Conservation (phyloP, 2,329 filamentous ascomycete species). For the Fusarium graminum region DNA sequence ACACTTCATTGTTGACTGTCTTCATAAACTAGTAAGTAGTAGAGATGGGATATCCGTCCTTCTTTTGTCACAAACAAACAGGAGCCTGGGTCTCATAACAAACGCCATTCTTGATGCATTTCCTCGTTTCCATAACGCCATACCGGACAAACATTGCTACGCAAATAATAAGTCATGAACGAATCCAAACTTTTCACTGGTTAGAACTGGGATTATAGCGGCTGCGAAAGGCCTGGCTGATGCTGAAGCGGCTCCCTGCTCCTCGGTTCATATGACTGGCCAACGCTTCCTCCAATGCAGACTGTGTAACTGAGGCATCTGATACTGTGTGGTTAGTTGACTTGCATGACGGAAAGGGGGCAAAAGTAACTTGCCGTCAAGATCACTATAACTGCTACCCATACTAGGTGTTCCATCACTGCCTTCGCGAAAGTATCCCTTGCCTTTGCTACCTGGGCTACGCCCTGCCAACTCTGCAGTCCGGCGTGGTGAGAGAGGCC, state of each 20-base stretch:
- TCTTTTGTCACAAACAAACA: slow-evolving; percentile 23
- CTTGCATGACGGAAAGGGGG: not conserved
- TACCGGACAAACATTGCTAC: slow-evolving; percentile 31
- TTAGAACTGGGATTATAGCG: slow-evolving; percentile 64
- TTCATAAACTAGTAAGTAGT: slow-evolving; percentile 24
- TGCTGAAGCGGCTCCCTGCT: slow-evolving; percentile 69
- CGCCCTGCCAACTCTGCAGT: slow-evolving; percentile 69
- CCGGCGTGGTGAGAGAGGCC: slow-evolving; percentile 70
- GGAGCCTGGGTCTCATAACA: slow-evolving; percentile 16
- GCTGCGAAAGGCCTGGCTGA: slow-evolving; percentile 75
- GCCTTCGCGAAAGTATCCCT: slow-evolving; percentile 68
- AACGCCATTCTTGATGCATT: slow-evolving; percentile 47
- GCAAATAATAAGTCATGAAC: slow-evolving; percentile 12
- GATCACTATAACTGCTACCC: slow-evolving; percentile 88
- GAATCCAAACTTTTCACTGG: slow-evolving; percentile 36
- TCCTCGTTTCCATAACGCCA: slow-evolving; percentile 42
- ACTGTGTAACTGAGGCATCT: slow-evolving; percentile 86
- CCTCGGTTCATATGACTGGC: slow-evolving; percentile 65
- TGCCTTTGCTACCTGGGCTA: slow-evolving; percentile 64
- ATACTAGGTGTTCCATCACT: slow-evolving; percentile 83
- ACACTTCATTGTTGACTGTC: not conserved
- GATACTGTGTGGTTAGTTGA: slow-evolving; percentile 13
- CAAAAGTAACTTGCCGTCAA: slow-evolving; percentile 70
- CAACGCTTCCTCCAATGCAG: slow-evolving; percentile 81
- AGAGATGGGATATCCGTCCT: slow-evolving; percentile 41